Conservation (phyloP, 164 flowering plant genomes). For the Piper longum region DNA sequence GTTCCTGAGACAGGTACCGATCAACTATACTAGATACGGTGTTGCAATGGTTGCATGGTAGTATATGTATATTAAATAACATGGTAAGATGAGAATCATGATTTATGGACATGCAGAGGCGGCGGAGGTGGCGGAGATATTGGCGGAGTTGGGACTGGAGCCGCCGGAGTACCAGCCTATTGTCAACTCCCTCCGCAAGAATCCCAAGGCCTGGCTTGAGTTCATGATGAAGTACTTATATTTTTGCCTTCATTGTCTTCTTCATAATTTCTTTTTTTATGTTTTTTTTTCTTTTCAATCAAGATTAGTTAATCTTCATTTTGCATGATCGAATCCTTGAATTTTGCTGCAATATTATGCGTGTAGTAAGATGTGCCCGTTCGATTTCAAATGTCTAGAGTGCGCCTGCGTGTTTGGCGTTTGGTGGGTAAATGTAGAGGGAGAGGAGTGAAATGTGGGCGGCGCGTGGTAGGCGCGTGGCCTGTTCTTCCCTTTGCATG, state of each 20-base stretch:
- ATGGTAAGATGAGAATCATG: background rate
- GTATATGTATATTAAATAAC: background rate
- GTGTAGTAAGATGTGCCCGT: no score
- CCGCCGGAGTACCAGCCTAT: constrained; percentile 67
- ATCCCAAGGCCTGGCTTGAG: constrained; percentile 81
- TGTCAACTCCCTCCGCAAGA: constrained; percentile 57
- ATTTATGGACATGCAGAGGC: constrained; percentile 37
- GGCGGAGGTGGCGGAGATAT: constrained; percentile 70
- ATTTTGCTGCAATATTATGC: no score
- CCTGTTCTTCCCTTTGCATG: background rate
- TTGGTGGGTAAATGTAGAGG: no score
- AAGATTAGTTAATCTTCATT: no score
- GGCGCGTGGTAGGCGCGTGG: background rate
- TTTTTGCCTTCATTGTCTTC: no score
- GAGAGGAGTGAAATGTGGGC: no score
- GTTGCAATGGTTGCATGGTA: background rate
- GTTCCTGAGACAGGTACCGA: constrained; percentile 68
- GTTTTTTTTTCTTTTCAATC: no score
- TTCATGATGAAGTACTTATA: constrained; percentile 73
- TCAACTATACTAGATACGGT: background rate
- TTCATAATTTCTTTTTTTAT: no score
- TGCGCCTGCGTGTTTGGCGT: no score
- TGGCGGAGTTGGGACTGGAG: constrained; percentile 55
- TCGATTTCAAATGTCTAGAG: no score
- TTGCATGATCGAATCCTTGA: no score